Percentiles rank a stretch among this genome's conserved stretches.
Conservation (phyloP, 495 filamentous ascomycete species). For the Penicillium alfredii region DNA sequence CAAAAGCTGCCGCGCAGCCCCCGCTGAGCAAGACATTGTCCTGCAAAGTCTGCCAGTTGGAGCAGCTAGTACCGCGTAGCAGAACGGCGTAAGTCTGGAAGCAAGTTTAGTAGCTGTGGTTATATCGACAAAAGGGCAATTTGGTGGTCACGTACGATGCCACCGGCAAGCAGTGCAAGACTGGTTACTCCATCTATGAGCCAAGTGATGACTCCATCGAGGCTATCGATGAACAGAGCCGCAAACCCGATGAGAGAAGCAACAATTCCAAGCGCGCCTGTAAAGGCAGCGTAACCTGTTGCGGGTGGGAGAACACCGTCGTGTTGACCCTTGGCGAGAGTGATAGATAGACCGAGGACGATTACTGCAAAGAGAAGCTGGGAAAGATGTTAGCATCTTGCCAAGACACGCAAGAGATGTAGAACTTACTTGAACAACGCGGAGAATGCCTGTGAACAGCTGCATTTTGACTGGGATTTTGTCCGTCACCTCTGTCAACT, state of each 20-base stretch:
- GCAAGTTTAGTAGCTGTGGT: background rate
- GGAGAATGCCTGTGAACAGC: too few relatives aligned
- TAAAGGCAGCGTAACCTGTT: conserved; percentile 42
- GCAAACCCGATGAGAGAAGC: conserved; percentile 33
- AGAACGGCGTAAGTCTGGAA: conserved; percentile 41
- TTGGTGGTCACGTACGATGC: conserved; percentile 41
- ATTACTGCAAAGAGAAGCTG: conserved; percentile 43
- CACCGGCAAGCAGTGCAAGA: conserved; percentile 46
- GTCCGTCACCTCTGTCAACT: too few relatives aligned
- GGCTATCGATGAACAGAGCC: conserved; percentile 31
- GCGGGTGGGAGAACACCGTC: conserved; percentile 27
- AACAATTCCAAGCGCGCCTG: conserved; percentile 44
- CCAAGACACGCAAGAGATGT: too few relatives aligned
- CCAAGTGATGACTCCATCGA: conserved; percentile 34
- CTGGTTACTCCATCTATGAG: conserved; percentile 38
- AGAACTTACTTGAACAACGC: too few relatives aligned
- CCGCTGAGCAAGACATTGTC: conserved; percentile 30
- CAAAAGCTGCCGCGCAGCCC: conserved; percentile 13
- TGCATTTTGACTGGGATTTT: too few relatives aligned
- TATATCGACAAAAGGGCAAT: background rate
- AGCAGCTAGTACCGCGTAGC: conserved; percentile 33
- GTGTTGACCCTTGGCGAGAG: conserved; percentile 39
- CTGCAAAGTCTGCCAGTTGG: conserved; percentile 8
- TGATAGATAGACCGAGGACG: conserved; percentile 43
- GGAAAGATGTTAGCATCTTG: too few relatives aligned